Evolutionary conservation across 768 basidiomycete genomes (phyloP).

Genomic region (Paxillus rubicundulus): DNA sequence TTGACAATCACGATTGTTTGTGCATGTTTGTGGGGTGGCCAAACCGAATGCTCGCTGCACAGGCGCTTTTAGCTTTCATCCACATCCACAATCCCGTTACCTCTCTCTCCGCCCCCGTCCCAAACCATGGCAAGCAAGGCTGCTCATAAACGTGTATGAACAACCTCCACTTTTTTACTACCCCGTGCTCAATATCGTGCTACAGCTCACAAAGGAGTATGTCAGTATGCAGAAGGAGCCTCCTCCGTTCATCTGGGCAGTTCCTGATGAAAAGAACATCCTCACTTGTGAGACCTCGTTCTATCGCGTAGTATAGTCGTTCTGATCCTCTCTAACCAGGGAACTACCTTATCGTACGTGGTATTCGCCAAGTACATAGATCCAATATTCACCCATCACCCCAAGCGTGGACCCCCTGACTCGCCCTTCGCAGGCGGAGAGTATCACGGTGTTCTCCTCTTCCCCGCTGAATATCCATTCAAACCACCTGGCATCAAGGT

Average conservation of each 20-base stretch:
- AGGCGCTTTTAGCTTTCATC: slow-evolving; percentile 21
- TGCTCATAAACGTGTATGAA: slow-evolving; percentile 74
- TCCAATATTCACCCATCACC: slow-evolving; percentile 8
- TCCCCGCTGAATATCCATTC: slow-evolving; percentile 94
- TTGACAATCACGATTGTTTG: slow-evolving; percentile 17
- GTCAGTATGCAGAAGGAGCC: slow-evolving; percentile 89
- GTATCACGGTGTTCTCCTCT: slow-evolving; percentile 89
- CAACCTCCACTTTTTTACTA: slow-evolving; percentile 12
- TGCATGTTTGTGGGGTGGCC: slow-evolving; percentile 26
- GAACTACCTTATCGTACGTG: slow-evolving; percentile 89
- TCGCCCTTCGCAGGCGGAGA: slow-evolving; percentile 90
- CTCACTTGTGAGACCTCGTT: slow-evolving; percentile 69
- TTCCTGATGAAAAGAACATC: slow-evolving; percentile 97
- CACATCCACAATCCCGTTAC: slow-evolving; percentile 18
- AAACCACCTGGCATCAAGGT: slow-evolving; percentile 98
- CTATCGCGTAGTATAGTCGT: slow-evolving; percentile 2
- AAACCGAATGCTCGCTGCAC: slow-evolving; percentile 20
- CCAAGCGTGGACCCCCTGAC: slow-evolving; percentile 89
- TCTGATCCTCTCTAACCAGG: slow-evolving; percentile 46
- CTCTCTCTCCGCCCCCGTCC: background rate
- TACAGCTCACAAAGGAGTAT: slow-evolving; percentile 83
- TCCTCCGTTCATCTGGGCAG: slow-evolving; percentile 94
- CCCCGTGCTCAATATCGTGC: background rate
- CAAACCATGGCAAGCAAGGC: slow-evolving; percentile 76
- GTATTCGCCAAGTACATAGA: slow-evolving; percentile 2